Base-by-base conservation (phyloP, 306 rosid genomes). In the Vigna reflexopilosa region DNA sequence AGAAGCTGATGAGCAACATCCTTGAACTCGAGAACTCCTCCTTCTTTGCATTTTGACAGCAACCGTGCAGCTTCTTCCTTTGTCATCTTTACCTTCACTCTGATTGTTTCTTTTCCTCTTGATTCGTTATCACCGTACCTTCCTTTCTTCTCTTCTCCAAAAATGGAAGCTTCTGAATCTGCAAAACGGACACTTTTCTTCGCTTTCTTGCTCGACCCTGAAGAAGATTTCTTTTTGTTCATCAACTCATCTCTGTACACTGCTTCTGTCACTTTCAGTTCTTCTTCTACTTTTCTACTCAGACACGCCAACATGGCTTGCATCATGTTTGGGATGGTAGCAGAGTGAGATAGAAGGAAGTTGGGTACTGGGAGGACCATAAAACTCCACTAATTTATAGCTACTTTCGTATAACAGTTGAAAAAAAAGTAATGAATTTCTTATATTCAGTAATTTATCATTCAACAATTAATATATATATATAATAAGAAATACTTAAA, bases 1-100 rank as follows among this genome's bases (percentile, higher is more conserved):
- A 51, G 52, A 42, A 91, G 87, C 79, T 72, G 83, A 13, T 8
- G 47, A 8, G 88, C 89, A 30, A 88, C 84, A 42, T 91, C 93
- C 10, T 80, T 82, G 83, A 89, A 88, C 1, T 83, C 83, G 45
- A 91, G 87, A 36, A 79, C 52, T 2, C 91, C 89, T 77, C 93
- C 93, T 62, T 83, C 81, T 59, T 86, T 91, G 86, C 88, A 83
- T 57, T 77, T 86, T 9, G 93, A 85, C 13, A 91, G 67, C 61
- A 91, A 61, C 47, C 85, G 68, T n/a, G 83, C 74, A 0, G 94
- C 97, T 79, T 91, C 92, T 80, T 88, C 73, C 82, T 82, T 91
- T 55, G 97, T 91, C 94, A 91, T 89, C 85, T 49, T 86, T 2
- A 91, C 85, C 74, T 88, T 91, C 50, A 91, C 89, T 74, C 92